These are phyloP conservation scores for Porodaedalea pini DNA, from an alignment of 1,284 basidiomycete genomes.

Conservation along the genomic window DNA sequence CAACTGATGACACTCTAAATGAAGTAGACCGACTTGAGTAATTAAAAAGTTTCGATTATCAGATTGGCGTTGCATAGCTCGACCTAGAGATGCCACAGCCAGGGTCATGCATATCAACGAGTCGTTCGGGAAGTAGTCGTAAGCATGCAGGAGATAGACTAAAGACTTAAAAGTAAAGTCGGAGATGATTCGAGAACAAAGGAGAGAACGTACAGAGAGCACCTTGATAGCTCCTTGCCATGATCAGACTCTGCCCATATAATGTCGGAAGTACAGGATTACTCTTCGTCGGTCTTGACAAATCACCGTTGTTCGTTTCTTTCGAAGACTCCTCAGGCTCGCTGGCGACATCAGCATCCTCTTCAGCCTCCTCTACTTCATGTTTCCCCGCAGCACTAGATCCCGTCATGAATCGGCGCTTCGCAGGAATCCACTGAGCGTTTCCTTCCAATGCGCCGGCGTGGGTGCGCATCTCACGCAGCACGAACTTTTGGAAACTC, in stretches of 20 bases:
- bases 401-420: slow-evolving; percentile 46
- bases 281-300: slow-evolving; percentile 58
- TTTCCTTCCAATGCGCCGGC: slow-evolving; percentile 59
- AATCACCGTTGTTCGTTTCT: slow-evolving; percentile 27
- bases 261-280: slow-evolving; percentile 75
- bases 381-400: slow-evolving; percentile 12
- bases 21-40: slow-evolving; percentile 49
- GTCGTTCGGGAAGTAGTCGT: slow-evolving; percentile 80
- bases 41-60: slow-evolving; percentile 92
- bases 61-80: slow-evolving; percentile 89
- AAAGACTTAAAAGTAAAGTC: slow-evolving; percentile 1
- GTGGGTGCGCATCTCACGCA: slow-evolving; percentile 68
- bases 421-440: slow-evolving; percentile 53
- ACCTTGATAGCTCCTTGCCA: slow-evolving; percentile 84
- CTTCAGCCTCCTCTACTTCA: slow-evolving; percentile 28
- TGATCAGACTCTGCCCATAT: slow-evolving; percentile 87
- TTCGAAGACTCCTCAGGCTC: slow-evolving; percentile 25
- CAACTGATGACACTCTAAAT: slow-evolving; percentile 12
- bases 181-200: slow-evolving; percentile 7
- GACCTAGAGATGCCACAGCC: slow-evolving; percentile 80
- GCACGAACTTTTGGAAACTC: slow-evolving; percentile 77
- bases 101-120: slow-evolving; percentile 82
- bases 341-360: slow-evolving; percentile 32
- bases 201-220: slow-evolving; percentile 70
- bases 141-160: slow-evolving; percentile 90